Evolutionary conservation across 2,329 filamentous ascomycete species (phyloP), one percentile per base, ranked within the genome.

Genomic region (Colletotrichum sp.): DNA sequence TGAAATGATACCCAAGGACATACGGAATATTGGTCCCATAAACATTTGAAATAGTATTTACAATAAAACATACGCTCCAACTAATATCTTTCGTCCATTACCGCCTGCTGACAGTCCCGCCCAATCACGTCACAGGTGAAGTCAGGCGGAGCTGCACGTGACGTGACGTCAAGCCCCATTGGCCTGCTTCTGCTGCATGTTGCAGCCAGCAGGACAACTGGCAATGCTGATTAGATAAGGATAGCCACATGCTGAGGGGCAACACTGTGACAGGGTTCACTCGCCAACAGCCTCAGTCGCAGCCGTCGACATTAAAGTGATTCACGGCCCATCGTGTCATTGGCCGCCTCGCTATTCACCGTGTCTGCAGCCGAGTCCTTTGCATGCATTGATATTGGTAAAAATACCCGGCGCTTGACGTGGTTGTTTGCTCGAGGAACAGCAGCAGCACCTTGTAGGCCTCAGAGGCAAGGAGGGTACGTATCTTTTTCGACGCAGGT

Each of bases 111-210:
- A 18, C 3, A 32, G 55, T 15, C 10, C 7, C 57, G 28, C 18
- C 43, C 70, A 55, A 69, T 73, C 57, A 70, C 15, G 18, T 34
- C 34, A 24, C 67, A 34, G 57, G 16, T 12, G 34, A 70, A 36
- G 69, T 72, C 69, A 75, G 73, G 59, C 43, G 73, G 13, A 48
- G 30, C 9, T 39, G 3, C 73, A 75, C 73, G 73, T 75, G 73
- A 75, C 34, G 57, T 73, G 73, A 75, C 70, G 73, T 75, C 73
- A 75, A 75, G 73, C 73, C 73, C 73, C 73, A 26, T 67, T 66
- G 18, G 61, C n/a, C n/a, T 34, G 60, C 12, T 64, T 18, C 13
- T 39, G 52, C 16, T 30, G 18, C 36, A 36, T 1, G 16, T 18
- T 73, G 71, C 57, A 26, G 65, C 24, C 30, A 57, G 65, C 65